Evolutionary conservation across 345 rosid genomes (phyloP), one percentile per base, ranked within the genome.

Genomic region (Geranium rotundifolium): DNA sequence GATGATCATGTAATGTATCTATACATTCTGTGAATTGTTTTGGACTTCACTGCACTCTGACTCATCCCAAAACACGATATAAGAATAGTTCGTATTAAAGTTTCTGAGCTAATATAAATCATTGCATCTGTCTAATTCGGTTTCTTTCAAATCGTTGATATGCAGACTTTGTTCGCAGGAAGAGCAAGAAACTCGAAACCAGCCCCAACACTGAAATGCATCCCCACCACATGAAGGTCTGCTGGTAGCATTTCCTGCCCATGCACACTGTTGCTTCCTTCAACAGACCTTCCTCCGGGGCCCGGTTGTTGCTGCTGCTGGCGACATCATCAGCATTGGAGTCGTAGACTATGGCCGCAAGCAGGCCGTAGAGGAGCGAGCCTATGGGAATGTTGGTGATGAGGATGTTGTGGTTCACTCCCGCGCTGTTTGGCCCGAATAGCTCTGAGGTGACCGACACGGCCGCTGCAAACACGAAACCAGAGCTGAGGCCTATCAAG

Each of bases 301-400:
- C 41, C 41, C 6, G 41, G 41, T 8, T 34, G 10, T 34, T 4
- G 41, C 7, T 34, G 41, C 41, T 34, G 20, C 17, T 52, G 7
- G 72, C 17, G 59, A 72, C 63, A 23, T 31, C 27, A 0, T 54
- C 73, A 19, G 84, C 89, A 61, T 79, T 75, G 18, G 84, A 62
- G 56, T 90, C 97, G 59, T 90, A 90, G 8, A 84, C 75, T 4
- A 81, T 49, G 0, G 95, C 97, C 19, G 97, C 95, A 12, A 90
- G 79, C 70, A 75, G 78, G 50, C 95, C 93, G 5, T 84, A 90
- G 23, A 90, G 61, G 57, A 88, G 76, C 0, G 97, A 90, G 57
- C 97, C 95, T n/a, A 90, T 64, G 1, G 95, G 97, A 63, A 90
- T 86, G 80, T 90, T 90, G 67, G 93, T 90, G 57, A 86, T 86